Conservation (phyloP, 2,329 filamentous ascomycete species). For the Calycina herbarum region DNA sequence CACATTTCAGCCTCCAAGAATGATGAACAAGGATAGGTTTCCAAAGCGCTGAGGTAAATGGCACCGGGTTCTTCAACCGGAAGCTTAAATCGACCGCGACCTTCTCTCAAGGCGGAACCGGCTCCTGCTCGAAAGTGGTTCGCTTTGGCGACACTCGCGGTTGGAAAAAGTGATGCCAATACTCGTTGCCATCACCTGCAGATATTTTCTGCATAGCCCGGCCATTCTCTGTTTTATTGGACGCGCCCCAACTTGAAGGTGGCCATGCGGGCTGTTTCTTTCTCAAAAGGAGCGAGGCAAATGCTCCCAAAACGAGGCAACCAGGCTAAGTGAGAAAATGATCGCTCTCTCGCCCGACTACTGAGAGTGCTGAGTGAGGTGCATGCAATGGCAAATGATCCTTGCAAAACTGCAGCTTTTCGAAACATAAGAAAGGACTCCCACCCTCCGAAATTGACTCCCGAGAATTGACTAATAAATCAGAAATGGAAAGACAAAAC, state of each 20-base stretch:
- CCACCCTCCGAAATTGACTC: slow-evolving; percentile 18
- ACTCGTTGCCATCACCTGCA: slow-evolving; percentile 22
- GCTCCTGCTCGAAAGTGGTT: slow-evolving; percentile 13
- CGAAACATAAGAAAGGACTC: slow-evolving; percentile 26
- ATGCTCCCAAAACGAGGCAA: slow-evolving; percentile 28
- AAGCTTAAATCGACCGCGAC: slow-evolving; percentile 23
- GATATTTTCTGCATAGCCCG: slow-evolving; percentile 18
- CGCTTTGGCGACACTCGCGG: slow-evolving; percentile 17
- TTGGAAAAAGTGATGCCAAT: slow-evolving; percentile 15
- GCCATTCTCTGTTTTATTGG: slow-evolving; percentile 15
- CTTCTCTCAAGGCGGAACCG: slow-evolving; percentile 13
- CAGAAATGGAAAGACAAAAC: neutral
- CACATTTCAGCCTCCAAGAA: slow-evolving; percentile 9
- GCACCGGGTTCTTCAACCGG: slow-evolving; percentile 8
- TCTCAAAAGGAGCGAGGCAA: slow-evolving; percentile 22
- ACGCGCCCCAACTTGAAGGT: slow-evolving; percentile 7
- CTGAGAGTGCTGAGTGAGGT: slow-evolving; percentile 15
- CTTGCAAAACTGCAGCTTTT: slow-evolving; percentile 19
- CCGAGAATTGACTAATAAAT: neutral
- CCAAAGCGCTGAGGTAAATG: neutral
- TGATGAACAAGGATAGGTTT: slow-evolving; percentile 11
- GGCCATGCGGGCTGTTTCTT: slow-evolving; percentile 16
- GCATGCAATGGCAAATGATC: slow-evolving; percentile 25
- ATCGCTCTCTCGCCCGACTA: slow-evolving; percentile 20
- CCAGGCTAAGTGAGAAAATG: slow-evolving; percentile 22